Base-by-base conservation (phyloP, 2,329 filamentous ascomycete species). In the Microcera coccophila region DNA sequence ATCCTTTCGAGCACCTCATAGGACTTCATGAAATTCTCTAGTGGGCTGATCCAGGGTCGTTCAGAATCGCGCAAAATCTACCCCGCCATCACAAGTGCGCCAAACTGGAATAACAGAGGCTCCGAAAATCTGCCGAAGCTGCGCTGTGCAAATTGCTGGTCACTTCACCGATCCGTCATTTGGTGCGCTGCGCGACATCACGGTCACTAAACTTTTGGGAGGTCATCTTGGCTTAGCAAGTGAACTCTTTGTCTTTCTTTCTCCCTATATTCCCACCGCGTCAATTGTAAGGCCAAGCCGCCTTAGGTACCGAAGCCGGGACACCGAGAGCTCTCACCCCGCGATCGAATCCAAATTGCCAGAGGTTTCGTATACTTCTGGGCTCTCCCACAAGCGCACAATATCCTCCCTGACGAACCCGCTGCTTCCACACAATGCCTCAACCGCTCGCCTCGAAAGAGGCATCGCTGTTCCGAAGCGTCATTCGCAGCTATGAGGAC, bases 401-500 rank as follows among this genome's bases (percentile, higher is more conserved):
- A 17, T 22, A 34, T 22, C 28, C 36, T 10, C 22, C 34, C 37
- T 21, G 16, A 19, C 39, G 33, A 35, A 34, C 34, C 10, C 21
- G 24, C 12, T 18, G 24, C 17, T 31, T 18, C 36, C 40, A 35
- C 49, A 66, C 63, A 54, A 87, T 87, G 84, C 82, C 84, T 55
- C 84, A 89, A 69, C 78, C 77, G 62, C 75, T 90, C 48, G 82
- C 77, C 62, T 82, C 89, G 62, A 97, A 97, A 73, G 93, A 98
- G 78, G 82, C 82, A 59, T 84, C 90, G 65, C 84, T 96, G 72
- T 98, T 98, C 71, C 85, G 90, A 52, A 88, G 90, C 65, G 84
- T 98, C 53, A 89, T 98, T 61, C 90, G 91, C 65, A 84, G 88
- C 70, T 98, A 97, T 75, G 93, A 98, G 70, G 86, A 90, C 64